phyloP scores from a whole-genome alignment of 768 basidiomycete genomes.

The Pleurotus djamor region DNA sequence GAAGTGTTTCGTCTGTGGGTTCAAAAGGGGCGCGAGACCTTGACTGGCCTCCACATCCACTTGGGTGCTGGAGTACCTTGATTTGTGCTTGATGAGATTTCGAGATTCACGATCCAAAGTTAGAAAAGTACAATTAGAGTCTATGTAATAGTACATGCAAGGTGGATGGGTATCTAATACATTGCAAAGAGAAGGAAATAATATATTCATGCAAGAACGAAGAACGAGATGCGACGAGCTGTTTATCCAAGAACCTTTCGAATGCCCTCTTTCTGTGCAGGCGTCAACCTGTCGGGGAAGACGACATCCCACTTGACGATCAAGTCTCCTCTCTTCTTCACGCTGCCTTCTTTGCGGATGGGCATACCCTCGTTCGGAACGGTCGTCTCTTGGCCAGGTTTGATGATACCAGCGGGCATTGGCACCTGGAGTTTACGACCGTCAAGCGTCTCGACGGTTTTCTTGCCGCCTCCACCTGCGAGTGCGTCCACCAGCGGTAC shows the following conservation, averaged over 20 bases:
- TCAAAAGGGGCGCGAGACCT: not conserved
- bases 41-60: not conserved
- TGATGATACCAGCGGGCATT: slow-evolving; percentile 66
- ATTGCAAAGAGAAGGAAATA: not conserved
- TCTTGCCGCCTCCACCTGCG: slow-evolving; percentile 31
- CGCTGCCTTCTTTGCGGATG: slow-evolving; percentile 72
- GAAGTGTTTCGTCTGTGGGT: not conserved
- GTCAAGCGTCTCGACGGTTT: slow-evolving; percentile 71
- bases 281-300: slow-evolving; percentile 77
- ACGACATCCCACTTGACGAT: slow-evolving; percentile 80
- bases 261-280: slow-evolving; percentile 78
- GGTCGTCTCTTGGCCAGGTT: slow-evolving; percentile 72
- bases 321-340: slow-evolving; percentile 79
- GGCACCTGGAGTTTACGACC: slow-evolving; percentile 73
- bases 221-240: not conserved
- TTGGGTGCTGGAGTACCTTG: not conserved
- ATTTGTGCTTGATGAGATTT: not conserved
- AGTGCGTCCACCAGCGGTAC: slow-evolving; percentile 86
- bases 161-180: not conserved
- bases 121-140: slow-evolving; percentile 9
- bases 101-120: not conserved
- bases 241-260: slow-evolving; percentile 57
- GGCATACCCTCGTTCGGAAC: slow-evolving; percentile 89
- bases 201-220: not conserved
- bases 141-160: not conserved